Base-by-base conservation (phyloP, 257 asterid species). In the Solanum bulbocastanum region DNA sequence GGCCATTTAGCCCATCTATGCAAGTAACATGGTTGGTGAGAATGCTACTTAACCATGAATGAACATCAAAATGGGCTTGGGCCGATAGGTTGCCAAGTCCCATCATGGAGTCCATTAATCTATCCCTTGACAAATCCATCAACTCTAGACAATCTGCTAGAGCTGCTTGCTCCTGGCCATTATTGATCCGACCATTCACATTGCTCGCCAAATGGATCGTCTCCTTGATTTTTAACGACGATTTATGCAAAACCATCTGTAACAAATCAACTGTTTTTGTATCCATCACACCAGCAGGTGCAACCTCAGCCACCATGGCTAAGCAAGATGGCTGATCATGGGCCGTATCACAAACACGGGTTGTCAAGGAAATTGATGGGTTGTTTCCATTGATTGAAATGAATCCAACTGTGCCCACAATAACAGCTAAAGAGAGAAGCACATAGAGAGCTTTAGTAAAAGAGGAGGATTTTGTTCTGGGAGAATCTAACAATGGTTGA, bases 21-120 rank as follows among this genome's bases (percentile, higher is more conserved):
- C 92, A 91, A 30, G 92, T 91, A 66, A 66, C 86, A 56, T 89
- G 90, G 89, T 91, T 86, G 0, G 91, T 91, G 0, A 91, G 87
- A 8, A 91, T 91, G 44, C 90, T 86, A 11, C 90, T 83, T 25
- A 91, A 84, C 91, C 91, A 91, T 1, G 91, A 25, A 75, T 87
- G 92, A 87, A 60, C 81, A 10, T 89, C 89, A 9, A 88, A 87
- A 5, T 86, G 83, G n/a, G 84, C 88, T 10, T 30, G 36, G 79
- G 35, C 32, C 7, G 91, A 40, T 18, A 68, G 46, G 86, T 82
- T 87, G 52, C 89, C 86, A 1, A 86, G 89, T 35, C 73, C 83
- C 49, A 86, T 9, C 88, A 91, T 86, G 33, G 92, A 91, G 71
- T 91, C 90, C 83, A 81, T 32, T 0, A 91, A 37, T 69, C 89